Evolutionary conservation across 1,284 basidiomycete species (phyloP), one percentile per base, ranked within the genome.

Genomic region (Cryptococcus sp.): DNA sequence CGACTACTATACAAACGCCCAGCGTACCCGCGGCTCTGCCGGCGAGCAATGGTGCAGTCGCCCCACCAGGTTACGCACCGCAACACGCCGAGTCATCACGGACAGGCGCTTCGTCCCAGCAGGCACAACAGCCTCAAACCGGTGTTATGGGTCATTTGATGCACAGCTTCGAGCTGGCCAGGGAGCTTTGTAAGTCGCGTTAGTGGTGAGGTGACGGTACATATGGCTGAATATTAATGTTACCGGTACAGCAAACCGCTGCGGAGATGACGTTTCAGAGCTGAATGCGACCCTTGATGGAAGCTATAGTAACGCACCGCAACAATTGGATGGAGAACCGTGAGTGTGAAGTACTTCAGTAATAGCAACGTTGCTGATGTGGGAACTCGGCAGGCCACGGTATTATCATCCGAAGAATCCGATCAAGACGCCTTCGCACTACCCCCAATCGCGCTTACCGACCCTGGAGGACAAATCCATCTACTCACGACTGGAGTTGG

Each of bases 391-490:
- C 63, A 94, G 93, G 79, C 92, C 93, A 43, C 91, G 93, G 72
- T 97, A 99, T 80, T 99, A 99, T 75, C 88, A 94, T 29, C 93
- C 96, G 17, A 86, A 90, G 68, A 95, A 95, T 77, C 92, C 93
- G 8, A 92, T 87, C 80, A 87, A 85, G 66, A 93, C 95, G 26
- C 89, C 95, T n/a, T 81, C 86, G 20, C 97, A 96, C 79, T 99
- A 99, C 78, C 94, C 96, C 43, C 96, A 99, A 77, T 78, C 86
- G 54, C 91, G 91, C 11, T 85, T 89, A 65, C 84, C 88, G 22
- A 82, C 91, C 50, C 83, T 99, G 57, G 92, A 87, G 73, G 90
- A 93, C 58, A 86, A 93, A 52, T 86, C 85, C 26, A 84, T 98
- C 54, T 98, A 96, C 78, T 83, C 88, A 54, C 91, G 95, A 75